Evolutionary conservation across 2,329 filamentous ascomycete species (phyloP).

Genomic region (Lecanoromycetidae sp.): DNA sequence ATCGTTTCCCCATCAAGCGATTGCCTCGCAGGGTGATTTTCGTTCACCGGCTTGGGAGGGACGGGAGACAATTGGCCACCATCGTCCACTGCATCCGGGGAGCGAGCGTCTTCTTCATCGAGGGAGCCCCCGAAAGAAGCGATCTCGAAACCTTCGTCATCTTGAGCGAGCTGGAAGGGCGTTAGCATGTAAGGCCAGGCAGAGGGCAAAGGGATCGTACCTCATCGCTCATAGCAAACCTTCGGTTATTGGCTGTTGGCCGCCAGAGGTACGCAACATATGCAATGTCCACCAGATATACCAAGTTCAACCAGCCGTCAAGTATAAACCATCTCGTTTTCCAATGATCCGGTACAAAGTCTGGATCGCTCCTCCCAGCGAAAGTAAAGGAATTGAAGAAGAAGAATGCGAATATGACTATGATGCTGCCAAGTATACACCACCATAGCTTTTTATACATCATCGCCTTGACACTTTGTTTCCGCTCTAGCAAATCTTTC

Average conservation of each 20-base stretch:
- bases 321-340: slow-evolving; percentile 94
- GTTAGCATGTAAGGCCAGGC: slow-evolving; percentile 23
- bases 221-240: slow-evolving; percentile 98
- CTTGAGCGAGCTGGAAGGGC: slow-evolving; percentile 63
- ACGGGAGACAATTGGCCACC: slow-evolving; percentile 33
- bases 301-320: slow-evolving; percentile 92
- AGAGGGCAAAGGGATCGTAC: slow-evolving; percentile 29
- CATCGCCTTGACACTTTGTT: slow-evolving; percentile 79
- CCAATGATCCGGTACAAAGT: slow-evolving; percentile 95
- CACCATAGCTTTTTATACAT: slow-evolving; percentile 99
- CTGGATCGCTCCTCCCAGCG: slow-evolving; percentile 67
- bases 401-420: slow-evolving; percentile 96
- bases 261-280: slow-evolving; percentile 95
- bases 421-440: slow-evolving; percentile 82
- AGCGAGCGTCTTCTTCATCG: slow-evolving; percentile 47
- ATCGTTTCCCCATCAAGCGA: slow-evolving; percentile 84
- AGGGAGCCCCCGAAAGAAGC: slow-evolving; percentile 71
- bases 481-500: slow-evolving; percentile 88
- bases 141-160: slow-evolving; percentile 96
- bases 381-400: slow-evolving; percentile 97
- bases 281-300: slow-evolving; percentile 85
- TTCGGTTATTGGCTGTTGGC: slow-evolving; percentile 87
- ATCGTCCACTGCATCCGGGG: slow-evolving; percentile 24
- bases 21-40: slow-evolving; percentile 37
- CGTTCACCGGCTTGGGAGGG: slow-evolving; percentile 32